Conservation (phyloP, 352 stramenopile species). For the Phytophthora fragariaefolia region DNA sequence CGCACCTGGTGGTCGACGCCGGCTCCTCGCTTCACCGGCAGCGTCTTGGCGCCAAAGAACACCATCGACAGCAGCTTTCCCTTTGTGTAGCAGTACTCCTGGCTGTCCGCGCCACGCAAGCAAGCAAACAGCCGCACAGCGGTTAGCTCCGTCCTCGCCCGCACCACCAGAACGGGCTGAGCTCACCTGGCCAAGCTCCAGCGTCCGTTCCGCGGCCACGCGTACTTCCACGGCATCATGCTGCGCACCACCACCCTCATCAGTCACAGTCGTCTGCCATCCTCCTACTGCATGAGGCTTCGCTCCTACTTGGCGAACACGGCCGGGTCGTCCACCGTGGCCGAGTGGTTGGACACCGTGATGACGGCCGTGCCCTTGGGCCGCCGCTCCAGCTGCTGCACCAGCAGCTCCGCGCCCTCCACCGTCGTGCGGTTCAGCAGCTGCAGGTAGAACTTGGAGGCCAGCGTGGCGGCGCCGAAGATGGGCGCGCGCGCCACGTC, state of each 20-base stretch:
- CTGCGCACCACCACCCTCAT: conserved; percentile 28
- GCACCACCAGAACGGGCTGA: conserved; percentile 16
- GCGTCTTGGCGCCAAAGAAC: conserved; percentile 75
- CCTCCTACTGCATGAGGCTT: no score
- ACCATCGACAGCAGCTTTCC: conserved; percentile 54
- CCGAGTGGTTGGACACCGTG: conserved; percentile 87
- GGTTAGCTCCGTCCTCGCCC: neutral
- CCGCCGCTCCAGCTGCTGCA: conserved; percentile 47
- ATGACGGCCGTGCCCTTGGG: conserved; percentile 65
- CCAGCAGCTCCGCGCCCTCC: conserved; percentile 55
- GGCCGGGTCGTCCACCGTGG: conserved; percentile 81
- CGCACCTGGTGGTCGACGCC: conserved; percentile 74
- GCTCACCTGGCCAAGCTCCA: conserved; percentile 80
- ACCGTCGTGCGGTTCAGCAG: conserved; percentile 56
- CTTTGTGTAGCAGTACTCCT: conserved; percentile 88
- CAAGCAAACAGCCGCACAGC: neutral
- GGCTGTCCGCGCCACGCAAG: conserved; percentile 34
- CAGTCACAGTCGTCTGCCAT: neutral
- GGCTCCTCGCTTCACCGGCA: conserved; percentile 76
- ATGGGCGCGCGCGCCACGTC: conserved; percentile 59
- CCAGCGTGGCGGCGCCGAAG: conserved; percentile 50
- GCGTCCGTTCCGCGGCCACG: conserved; percentile 55
- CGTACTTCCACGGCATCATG: conserved; percentile 80
- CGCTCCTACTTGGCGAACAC: conserved; percentile 68
- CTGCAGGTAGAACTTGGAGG: conserved; percentile 67